Conservation (phyloP, 148 eudicot genomes). For the Rhododendron ovatum region DNA sequence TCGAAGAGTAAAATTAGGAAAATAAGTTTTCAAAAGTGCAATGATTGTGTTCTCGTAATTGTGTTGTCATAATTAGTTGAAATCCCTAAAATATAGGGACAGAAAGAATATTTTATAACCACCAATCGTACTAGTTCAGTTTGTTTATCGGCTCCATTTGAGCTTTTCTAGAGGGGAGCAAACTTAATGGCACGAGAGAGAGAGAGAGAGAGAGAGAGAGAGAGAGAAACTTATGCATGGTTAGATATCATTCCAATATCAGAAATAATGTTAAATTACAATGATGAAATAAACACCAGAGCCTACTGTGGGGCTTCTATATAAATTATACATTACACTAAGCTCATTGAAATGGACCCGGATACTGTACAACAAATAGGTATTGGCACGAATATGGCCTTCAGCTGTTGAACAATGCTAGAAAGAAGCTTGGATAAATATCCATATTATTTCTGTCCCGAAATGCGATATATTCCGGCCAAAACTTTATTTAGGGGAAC, state of each 20-base stretch:
- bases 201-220: too few relatives aligned
- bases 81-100: too few relatives aligned
- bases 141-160: too few relatives aligned
- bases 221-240: neutral
- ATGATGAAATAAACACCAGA: neutral
- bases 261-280: neutral
- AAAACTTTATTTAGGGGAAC: neutral
- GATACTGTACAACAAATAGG: neutral
- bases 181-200: too few relatives aligned
- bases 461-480: neutral
- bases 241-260: neutral
- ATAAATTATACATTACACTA: neutral
- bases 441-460: neutral
- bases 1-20: too few relatives aligned
- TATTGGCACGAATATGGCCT: neutral
- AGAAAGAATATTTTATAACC: too few relatives aligned
- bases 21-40: too few relatives aligned
- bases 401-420: neutral
- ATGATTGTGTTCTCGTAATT: too few relatives aligned
- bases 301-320: neutral
- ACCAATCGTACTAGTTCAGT: too few relatives aligned
- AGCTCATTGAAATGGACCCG: neutral
- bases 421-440: slow-evolving; percentile 11
- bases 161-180: too few relatives aligned
- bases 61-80: too few relatives aligned